Conservation (phyloP, 352 stramenopile species). For the Phytophthora colocasiae region DNA sequence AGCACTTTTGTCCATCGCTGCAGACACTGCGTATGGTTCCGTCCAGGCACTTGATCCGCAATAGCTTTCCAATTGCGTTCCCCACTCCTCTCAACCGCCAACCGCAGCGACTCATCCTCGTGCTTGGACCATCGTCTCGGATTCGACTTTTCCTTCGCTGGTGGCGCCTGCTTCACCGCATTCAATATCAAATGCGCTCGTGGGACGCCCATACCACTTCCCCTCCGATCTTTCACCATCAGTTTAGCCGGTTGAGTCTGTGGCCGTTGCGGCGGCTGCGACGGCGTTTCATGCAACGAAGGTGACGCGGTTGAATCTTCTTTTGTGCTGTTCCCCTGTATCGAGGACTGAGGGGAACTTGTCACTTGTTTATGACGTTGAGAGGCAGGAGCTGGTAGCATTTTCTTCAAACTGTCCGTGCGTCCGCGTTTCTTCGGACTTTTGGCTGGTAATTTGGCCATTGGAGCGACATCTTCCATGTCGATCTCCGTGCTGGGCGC, state of each 20-base stretch:
- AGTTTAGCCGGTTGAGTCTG: conserved; percentile 56
- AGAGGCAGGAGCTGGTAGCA: conserved; percentile 66
- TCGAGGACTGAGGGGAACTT: conserved; percentile 26
- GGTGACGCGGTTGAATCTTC: conserved; percentile 37
- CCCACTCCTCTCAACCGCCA: conserved; percentile 86
- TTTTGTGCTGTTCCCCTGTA: conserved; percentile 27
- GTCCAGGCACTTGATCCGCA: conserved; percentile 88
- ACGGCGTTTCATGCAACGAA: conserved; percentile 18
- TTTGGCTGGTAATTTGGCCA: conserved; percentile 50
- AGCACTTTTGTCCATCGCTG: conserved; percentile 95
- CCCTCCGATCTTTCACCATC: conserved; percentile 81
- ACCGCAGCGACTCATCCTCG: conserved; percentile 83
- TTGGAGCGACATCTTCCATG: conserved; percentile 14
- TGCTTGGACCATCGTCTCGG: conserved; percentile 85
- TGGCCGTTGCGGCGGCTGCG: conserved; percentile 32
- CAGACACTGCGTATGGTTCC: conserved; percentile 94
- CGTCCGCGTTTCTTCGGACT: conserved; percentile 86
- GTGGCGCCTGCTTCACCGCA: conserved; percentile 78
- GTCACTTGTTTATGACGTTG: conserved; percentile 70
- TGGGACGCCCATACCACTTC: conserved; percentile 75
- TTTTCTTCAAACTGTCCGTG: conserved; percentile 85
- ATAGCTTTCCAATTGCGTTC: conserved; percentile 93
- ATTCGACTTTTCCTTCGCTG: conserved; percentile 88
- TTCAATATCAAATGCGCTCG: conserved; percentile 77
- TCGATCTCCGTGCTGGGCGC: conserved; percentile 10